Evolutionary conservation across 2,329 filamentous ascomycete species (phyloP).

Genomic region (Alternaria tenuissima): DNA sequence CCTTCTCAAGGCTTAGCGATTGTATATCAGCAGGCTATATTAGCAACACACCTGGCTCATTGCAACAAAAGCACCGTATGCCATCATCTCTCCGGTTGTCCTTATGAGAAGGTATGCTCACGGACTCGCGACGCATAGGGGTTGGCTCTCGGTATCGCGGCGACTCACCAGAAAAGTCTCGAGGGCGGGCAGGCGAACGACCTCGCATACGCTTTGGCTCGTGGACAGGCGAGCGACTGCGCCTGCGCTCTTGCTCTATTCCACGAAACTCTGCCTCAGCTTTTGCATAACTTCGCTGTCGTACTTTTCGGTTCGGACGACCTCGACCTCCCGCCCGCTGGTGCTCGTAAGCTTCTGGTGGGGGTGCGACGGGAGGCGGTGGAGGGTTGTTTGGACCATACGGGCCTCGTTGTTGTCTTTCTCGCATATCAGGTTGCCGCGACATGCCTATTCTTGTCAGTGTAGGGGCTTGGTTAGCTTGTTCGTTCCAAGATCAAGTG

Average conservation of each 20-base stretch:
- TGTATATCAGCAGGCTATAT: too few species aligned
- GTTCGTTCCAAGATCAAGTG: not conserved
- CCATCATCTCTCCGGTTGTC: not conserved
- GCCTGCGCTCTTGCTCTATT: not conserved
- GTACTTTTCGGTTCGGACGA: not conserved
- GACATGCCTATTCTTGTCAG: not conserved
- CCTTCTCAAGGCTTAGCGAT: not conserved
- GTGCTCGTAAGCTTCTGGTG: not conserved
- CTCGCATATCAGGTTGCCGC: not conserved
- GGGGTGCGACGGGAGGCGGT: conserved; percentile 11
- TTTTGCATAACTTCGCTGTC: not conserved
- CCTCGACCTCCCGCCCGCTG: not conserved
- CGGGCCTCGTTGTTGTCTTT: not conserved
- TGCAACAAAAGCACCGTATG: not conserved
- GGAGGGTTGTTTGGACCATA: conserved; percentile 17
- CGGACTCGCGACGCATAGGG: not conserved
- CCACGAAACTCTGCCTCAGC: not conserved
- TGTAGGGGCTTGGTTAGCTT: not conserved
- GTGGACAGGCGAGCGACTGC: conserved; percentile 12
- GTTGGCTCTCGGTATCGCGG: not conserved
- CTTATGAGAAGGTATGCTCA: not conserved
- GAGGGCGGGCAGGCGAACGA: conserved; percentile 5
- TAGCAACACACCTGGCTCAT: not conserved
- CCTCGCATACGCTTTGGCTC: not conserved
- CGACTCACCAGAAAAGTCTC: not conserved